These are phyloP conservation scores for Diaporthe sp. DNA, from an alignment of 2,329 filamentous ascomycete species.

Conservation along the genomic window DNA sequence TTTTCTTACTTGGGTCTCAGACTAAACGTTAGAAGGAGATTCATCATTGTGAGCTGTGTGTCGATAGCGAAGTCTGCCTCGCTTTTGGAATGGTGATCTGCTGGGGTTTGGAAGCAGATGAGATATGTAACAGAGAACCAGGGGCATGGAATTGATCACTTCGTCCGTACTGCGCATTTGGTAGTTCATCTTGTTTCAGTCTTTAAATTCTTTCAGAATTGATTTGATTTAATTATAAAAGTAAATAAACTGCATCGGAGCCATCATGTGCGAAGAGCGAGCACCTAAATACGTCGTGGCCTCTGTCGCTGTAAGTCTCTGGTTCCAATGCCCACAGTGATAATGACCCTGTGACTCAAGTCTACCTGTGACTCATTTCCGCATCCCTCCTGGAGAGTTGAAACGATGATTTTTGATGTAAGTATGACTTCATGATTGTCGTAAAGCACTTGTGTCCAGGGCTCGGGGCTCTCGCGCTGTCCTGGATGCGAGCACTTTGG, in stretches of 20 bases:
- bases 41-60: too few species aligned
- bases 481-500: background rate
- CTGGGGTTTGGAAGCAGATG: too few species aligned
- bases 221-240: background rate
- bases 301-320: background rate
- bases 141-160: background rate
- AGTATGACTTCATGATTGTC: background rate
- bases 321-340: background rate
- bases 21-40: too few species aligned
- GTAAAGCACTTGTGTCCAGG: background rate
- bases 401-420: background rate
- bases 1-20: background rate
- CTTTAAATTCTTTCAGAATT: background rate
- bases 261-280: background rate
- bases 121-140: too few species aligned
- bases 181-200: background rate
- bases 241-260: background rate
- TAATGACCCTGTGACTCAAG: background rate
- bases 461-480: background rate
- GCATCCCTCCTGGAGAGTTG: accelerated
- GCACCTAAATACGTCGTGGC: background rate
- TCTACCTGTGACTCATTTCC: background rate
- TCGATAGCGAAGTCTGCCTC: too few species aligned
- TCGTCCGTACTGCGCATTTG: background rate
- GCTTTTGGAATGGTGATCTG: too few species aligned